Conservation (phyloP, 441 rosid species). For the Macaranga tanarius region DNA sequence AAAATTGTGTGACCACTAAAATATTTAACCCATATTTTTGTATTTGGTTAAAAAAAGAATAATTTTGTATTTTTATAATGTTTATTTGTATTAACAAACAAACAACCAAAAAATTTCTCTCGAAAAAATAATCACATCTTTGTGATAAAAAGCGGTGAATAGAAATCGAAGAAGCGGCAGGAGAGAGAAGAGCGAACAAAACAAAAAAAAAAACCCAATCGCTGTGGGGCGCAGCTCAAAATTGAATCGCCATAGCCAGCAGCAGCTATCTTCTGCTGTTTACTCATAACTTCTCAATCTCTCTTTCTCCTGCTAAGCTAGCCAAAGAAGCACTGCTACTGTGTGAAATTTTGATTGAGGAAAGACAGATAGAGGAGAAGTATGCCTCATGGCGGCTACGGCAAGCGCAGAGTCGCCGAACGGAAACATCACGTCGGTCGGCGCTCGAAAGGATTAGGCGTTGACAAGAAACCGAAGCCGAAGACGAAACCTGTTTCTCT, state of each 20-base stretch:
- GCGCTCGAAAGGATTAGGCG: conserved; percentile 60
- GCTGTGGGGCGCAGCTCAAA: conserved; percentile 3
- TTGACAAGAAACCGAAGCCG: conserved; percentile 66
- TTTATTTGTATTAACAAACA: too few relatives aligned
- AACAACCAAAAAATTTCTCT: too few relatives aligned
- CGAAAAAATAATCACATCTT: too few relatives aligned
- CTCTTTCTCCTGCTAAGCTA: background rate
- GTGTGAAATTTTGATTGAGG: background rate
- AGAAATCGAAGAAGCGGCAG: too few relatives aligned
- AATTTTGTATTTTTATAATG: too few relatives aligned
- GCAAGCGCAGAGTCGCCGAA: conserved; percentile 67
- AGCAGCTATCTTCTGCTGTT: background rate
- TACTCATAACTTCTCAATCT: background rate
- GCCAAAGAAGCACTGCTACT: too few relatives aligned
- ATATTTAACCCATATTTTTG: too few relatives aligned
- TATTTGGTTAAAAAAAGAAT: too few relatives aligned
- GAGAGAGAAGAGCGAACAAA: background rate
- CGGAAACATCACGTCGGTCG: conserved; percentile 60
- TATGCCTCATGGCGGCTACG: conserved; percentile 97
- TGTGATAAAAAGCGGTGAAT: background rate
- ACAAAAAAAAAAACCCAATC: background rate
- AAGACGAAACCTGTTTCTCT: conserved; percentile 67
- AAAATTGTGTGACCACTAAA: too few relatives aligned
- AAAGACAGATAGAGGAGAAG: conserved; percentile 7
- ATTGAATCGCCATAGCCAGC: background rate